A percentile compares a stretch with the other conserved stretches of the same genome.
phyloP scores from a whole-genome alignment of 1,284 basidiomycete genomes.

The Trichosporon sp. region DNA sequence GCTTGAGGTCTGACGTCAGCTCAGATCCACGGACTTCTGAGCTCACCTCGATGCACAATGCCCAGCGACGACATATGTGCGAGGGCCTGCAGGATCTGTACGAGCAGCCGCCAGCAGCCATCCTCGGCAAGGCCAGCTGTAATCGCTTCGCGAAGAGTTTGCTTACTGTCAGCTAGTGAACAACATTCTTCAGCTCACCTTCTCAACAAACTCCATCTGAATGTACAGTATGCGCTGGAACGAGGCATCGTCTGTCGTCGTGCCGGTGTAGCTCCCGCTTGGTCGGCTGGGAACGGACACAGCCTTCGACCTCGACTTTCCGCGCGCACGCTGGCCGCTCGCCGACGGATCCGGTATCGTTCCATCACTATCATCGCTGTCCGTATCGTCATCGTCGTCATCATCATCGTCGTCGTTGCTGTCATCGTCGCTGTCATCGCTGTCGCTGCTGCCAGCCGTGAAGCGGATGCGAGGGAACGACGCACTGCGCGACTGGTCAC shows the following conservation, averaged over 20 bases:
- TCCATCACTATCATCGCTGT: slow-evolving; percentile 36
- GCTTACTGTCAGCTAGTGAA: slow-evolving; percentile 29
- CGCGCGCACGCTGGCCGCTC: slow-evolving; percentile 26
- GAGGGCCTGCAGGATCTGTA: slow-evolving; percentile 89
- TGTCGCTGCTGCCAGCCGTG: slow-evolving; percentile 48
- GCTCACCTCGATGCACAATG: slow-evolving; percentile 74
- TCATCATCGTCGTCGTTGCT: slow-evolving; percentile 32
- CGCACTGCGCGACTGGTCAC: slow-evolving; percentile 48
- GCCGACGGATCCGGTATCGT: slow-evolving; percentile 46
- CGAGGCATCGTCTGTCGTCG: slow-evolving; percentile 42
- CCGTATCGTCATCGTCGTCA: slow-evolving; percentile 35
- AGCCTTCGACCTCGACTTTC: slow-evolving; percentile 9
- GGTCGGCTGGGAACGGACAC: slow-evolving; percentile 31
- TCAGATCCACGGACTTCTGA: neutral
- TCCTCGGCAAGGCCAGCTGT: slow-evolving; percentile 77
- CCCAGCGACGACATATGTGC: slow-evolving; percentile 85
- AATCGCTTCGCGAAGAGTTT: slow-evolving; percentile 64
- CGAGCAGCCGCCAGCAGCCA: slow-evolving; percentile 85
- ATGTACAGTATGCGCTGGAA: slow-evolving; percentile 54
- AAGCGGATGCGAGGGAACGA: slow-evolving; percentile 55
- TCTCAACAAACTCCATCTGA: slow-evolving; percentile 58
- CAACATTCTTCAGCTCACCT: slow-evolving; percentile 34
- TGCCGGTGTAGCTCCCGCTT: slow-evolving; percentile 34
- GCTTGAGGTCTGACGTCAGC: slow-evolving; percentile 69
- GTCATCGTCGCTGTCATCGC: slow-evolving; percentile 36